Evolutionary conservation across 768 basidiomycete genomes (phyloP).

Genomic region (Cystofilobasidium capitatum): DNA sequence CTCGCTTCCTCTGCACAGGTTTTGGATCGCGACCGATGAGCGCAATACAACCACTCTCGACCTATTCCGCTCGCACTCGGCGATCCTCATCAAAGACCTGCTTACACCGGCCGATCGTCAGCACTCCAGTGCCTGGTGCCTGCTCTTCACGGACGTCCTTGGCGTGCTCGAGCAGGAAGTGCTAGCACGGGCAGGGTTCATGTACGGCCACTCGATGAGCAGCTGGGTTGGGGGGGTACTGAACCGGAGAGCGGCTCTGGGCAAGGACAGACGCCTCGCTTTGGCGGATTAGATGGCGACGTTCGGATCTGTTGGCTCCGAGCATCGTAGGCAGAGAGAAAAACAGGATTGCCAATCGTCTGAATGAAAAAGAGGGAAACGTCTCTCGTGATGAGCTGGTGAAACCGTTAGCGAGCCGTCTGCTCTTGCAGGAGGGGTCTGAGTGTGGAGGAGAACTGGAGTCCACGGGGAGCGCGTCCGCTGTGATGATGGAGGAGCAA

Average conservation of each 20-base stretch:
- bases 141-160: constrained; percentile 44
- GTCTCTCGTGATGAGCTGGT: too few relatives aligned
- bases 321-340: too few relatives aligned
- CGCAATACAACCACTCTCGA: constrained; percentile 38
- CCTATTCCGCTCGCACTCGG: constrained; percentile 40
- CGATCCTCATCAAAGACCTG: constrained; percentile 42
- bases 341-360: too few relatives aligned
- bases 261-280: too few relatives aligned
- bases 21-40: constrained; percentile 41
- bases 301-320: too few relatives aligned
- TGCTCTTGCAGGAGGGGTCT: too few relatives aligned
- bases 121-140: constrained; percentile 40
- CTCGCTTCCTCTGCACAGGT: not conserved
- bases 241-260: not conserved
- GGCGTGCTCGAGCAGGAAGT: constrained; percentile 44
- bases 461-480: too few relatives aligned
- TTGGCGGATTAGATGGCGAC: not conserved
- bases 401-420: too few relatives aligned
- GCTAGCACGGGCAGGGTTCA: constrained; percentile 39
- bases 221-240: not conserved
- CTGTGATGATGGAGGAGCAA: too few relatives aligned
- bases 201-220: constrained; percentile 36
- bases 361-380: too few relatives aligned
- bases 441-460: too few relatives aligned
- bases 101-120: constrained; percentile 43